Evolutionary conservation across 2,329 filamentous ascomycete genomes (phyloP).

Genomic region (Trichophyton equinum): DNA sequence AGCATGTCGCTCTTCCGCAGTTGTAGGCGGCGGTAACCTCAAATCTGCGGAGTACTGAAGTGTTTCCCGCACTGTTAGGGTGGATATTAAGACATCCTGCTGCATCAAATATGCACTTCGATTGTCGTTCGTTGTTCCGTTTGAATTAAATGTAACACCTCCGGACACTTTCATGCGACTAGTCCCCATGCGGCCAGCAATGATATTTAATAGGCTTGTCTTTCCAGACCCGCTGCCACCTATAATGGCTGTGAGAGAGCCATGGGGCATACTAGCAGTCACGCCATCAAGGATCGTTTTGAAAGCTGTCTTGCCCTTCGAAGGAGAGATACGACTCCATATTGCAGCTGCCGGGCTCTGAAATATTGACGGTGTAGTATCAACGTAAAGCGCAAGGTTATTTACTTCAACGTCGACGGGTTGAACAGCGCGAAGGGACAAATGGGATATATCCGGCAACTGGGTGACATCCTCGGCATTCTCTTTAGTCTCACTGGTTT

Average conservation of each 20-base stretch:
- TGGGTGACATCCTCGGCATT: background rate
- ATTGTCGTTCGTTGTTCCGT: constrained; percentile 36
- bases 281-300: constrained; percentile 50
- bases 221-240: constrained; percentile 64
- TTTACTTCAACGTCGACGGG: constrained; percentile 29
- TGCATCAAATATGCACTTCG: constrained; percentile 52
- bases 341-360: constrained; percentile 22
- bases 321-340: constrained; percentile 19
- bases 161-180: constrained; percentile 44
- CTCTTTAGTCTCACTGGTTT: background rate
- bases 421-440: constrained; percentile 31
- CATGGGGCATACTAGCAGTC: constrained; percentile 50
- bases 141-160: constrained; percentile 49
- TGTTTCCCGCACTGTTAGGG: constrained; percentile 63
- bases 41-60: constrained; percentile 60
- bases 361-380: constrained; percentile 24
- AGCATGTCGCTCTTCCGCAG: constrained; percentile 43
- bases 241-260: constrained; percentile 62
- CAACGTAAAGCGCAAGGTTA: constrained; percentile 23
- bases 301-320: constrained; percentile 16
- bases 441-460: constrained; percentile 10
- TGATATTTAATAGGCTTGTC: constrained; percentile 57
- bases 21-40: constrained; percentile 52
- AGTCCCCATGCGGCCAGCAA: constrained; percentile 55
- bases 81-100: constrained; percentile 60